Evolutionary conservation across 2,329 filamentous ascomycete species (phyloP).

Genomic region (Aspergillus terreus): DNA sequence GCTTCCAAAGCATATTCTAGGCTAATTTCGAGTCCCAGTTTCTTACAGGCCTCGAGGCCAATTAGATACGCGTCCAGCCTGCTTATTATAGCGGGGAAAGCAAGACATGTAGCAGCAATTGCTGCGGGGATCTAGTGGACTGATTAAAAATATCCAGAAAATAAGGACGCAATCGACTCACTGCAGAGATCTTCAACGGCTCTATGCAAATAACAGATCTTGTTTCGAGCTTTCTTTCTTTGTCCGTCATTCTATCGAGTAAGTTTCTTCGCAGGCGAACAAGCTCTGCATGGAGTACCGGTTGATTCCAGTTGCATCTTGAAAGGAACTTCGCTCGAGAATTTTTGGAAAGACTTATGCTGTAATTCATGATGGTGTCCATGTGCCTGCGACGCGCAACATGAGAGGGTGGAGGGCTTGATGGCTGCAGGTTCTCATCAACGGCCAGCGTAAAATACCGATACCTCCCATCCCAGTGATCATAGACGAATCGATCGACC

Average conservation of each 20-base stretch:
- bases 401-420: constrained; percentile 32
- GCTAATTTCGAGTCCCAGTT: constrained; percentile 61
- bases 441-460: constrained; percentile 52
- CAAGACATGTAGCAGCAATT: constrained; percentile 68
- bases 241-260: constrained; percentile 63
- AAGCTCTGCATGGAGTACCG: constrained; percentile 72
- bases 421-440: constrained; percentile 28
- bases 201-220: constrained; percentile 71
- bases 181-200: constrained; percentile 70
- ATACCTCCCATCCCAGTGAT: constrained; percentile 54
- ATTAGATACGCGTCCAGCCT: constrained; percentile 80
- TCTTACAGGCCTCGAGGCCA: constrained; percentile 66
- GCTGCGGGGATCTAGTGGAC: constrained; percentile 60
- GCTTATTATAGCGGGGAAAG: constrained; percentile 79
- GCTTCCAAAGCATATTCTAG: constrained; percentile 77
- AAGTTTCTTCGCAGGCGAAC: constrained; percentile 78
- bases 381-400: constrained; percentile 40
- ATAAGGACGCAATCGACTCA: constrained; percentile 44
- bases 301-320: constrained; percentile 64
- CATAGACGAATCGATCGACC: constrained; percentile 51
- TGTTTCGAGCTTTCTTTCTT: constrained; percentile 43
- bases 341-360: constrained; percentile 68
- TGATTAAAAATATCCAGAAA: constrained; percentile 13
- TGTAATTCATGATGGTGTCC: constrained; percentile 76
- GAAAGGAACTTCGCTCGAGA: constrained; percentile 46